These are phyloP conservation scores for Schwanniomyces vanrijiae DNA, from an alignment of 805 yeast species.

Conservation along the genomic window DNA sequence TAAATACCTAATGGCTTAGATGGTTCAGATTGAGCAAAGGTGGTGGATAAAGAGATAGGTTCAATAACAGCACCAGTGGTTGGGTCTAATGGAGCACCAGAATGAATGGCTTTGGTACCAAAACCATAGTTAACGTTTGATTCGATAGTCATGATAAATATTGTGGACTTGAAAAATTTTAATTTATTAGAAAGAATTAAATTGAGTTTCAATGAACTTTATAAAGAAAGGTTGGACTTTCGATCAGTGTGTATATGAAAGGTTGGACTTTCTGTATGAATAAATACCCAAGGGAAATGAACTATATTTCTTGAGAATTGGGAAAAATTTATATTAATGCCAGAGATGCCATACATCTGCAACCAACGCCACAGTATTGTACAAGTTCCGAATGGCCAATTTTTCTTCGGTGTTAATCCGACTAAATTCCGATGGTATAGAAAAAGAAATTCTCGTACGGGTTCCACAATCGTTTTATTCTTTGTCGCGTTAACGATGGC, in stretches of 20 bases:
- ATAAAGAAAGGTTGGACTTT: background rate
- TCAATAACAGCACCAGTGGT: slow-evolving; percentile 85
- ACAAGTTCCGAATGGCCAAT: background rate
- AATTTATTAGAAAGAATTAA: background rate
- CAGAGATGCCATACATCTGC: background rate
- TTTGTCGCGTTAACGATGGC: background rate
- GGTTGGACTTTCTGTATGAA: slow-evolving; percentile 1
- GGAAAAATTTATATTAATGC: background rate
- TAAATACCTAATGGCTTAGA: slow-evolving; percentile 73
- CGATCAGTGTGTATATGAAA: background rate
- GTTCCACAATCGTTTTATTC: background rate
- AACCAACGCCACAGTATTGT: background rate
- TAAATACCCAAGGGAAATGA: background rate
- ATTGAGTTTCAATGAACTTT: background rate
- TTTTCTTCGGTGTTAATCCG: background rate
- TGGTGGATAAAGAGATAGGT: slow-evolving; percentile 79
- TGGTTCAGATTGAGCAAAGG: slow-evolving; percentile 80
- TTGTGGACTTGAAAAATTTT: background rate
- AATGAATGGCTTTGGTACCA: slow-evolving; percentile 83
- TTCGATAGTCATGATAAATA: slow-evolving; percentile 41
- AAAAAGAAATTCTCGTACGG: background rate
- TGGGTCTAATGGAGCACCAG: slow-evolving; percentile 71
- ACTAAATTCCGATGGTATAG: background rate
- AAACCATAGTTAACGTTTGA: slow-evolving; percentile 43
- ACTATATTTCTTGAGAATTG: background rate